Conservation (phyloP, 495 filamentous ascomycete genomes). For the Penicillium nucicola region DNA sequence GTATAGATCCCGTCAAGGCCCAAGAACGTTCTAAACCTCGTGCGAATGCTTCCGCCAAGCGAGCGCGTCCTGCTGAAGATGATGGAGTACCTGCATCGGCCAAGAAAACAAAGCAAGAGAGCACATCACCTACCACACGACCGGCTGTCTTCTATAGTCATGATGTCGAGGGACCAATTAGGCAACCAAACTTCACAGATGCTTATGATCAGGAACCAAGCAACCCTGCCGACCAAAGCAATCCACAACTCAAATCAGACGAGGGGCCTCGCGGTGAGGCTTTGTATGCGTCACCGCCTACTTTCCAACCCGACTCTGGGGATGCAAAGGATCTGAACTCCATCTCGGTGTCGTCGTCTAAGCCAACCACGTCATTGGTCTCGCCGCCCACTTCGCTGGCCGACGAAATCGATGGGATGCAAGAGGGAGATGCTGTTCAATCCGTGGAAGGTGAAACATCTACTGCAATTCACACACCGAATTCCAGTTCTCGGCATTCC, state of each 20-base stretch:
- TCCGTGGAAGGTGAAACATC: slow-evolving; percentile 38
- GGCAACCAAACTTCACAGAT: slow-evolving; percentile 8
- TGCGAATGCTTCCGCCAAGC: slow-evolving; percentile 46
- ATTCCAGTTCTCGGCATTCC: slow-evolving; percentile 47
- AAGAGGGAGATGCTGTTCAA: slow-evolving; percentile 27
- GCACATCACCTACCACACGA: slow-evolving; percentile 30
- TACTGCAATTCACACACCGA: slow-evolving; percentile 39
- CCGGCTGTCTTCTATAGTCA: slow-evolving; percentile 18
- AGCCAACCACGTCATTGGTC: slow-evolving; percentile 44
- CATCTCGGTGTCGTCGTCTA: slow-evolving; percentile 25
- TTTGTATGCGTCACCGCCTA: slow-evolving; percentile 40
- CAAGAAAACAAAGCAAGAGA: slow-evolving; percentile 43
- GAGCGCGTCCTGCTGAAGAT: slow-evolving; percentile 43
- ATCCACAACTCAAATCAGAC: slow-evolving; percentile 12
- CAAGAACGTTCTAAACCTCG: slow-evolving; percentile 58
- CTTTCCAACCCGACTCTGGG: slow-evolving; percentile 32
- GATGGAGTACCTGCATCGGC: slow-evolving; percentile 15
- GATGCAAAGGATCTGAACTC: slow-evolving; percentile 31
- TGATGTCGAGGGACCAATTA: slow-evolving; percentile 6
- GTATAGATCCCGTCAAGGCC: slow-evolving; percentile 61
- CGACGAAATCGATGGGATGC: slow-evolving; percentile 43
- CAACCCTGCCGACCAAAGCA: not conserved
- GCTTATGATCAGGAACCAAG: slow-evolving; percentile 10
- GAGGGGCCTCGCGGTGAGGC: slow-evolving; percentile 18
- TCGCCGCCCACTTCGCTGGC: slow-evolving; percentile 52